Evolutionary conservation across 768 basidiomycete species (phyloP), one percentile per base, ranked within the genome.

Genomic region (Gymnopilus dilepis): DNA sequence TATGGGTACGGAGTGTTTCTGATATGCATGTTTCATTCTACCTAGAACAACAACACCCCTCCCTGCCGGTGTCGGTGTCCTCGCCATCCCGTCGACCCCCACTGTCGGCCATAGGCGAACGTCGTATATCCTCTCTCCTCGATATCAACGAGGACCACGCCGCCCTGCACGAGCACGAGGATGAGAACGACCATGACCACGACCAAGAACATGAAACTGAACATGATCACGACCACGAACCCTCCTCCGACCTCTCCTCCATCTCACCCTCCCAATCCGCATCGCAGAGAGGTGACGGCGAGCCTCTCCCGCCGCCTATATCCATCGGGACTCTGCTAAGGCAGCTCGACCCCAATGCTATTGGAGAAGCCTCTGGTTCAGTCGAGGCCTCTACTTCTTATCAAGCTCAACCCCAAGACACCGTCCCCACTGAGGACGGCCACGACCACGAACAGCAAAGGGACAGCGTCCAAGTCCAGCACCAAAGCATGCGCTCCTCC

Each of bases 201-300:
- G 33, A 34, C 33, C 34, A 2, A n/a, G 33, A 34, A 34, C 33
- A 4, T 15, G 34, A 37, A 8, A 3, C 34, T 15, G 34, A 37
- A 37, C 34, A 3, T 15, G 7, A 37, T 11, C 34, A 9, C 34
- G 33, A 34, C 33, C 34, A 2, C 7, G 34, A 37, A 3, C 74
- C 72, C 7, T 74, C 77, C 4, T 86, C 86, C 56, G 85, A 87
- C 70, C 70, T 82, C 13, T 86, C 85, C n/a, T 90, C 89, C 1
- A 76, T 91, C 63, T 83, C 86, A 0, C 90, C 89, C n/a, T 91
- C 90, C 6, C 90, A 91, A 63, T 90, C 89, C 2, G 88, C 88
- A 2, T 91, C 90, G 17, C 88, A 92, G 73, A 78, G 75, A 45
- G 59, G 70, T 22, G 54, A 68, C n/a, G n/a, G n/a, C 8, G 55